Conservation (phyloP, 306 rosid species). For the Clitoria ternatea region DNA sequence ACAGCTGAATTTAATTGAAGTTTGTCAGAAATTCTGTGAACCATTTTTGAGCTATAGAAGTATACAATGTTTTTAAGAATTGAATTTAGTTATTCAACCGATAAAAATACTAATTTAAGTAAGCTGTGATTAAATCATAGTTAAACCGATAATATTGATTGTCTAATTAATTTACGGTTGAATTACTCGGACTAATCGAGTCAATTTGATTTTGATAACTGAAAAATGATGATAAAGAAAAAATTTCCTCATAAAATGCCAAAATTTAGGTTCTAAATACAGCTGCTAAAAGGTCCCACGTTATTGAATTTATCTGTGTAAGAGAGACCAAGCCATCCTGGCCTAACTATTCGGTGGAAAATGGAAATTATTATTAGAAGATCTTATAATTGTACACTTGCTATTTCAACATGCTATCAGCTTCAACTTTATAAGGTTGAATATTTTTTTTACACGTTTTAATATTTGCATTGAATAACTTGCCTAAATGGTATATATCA, state of each 20-base stretch:
- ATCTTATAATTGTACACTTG: slow-evolving; percentile 6
- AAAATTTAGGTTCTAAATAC: slow-evolving; percentile 51
- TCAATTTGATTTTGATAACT: too few relatives aligned
- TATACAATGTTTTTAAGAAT: not conserved
- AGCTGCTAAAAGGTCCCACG: slow-evolving; percentile 51
- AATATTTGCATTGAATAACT: not conserved
- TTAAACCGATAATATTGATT: too few relatives aligned
- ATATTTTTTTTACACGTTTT: not conserved
- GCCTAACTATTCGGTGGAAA: slow-evolving; percentile 52
- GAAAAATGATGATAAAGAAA: not conserved
- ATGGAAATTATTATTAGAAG: not conserved
- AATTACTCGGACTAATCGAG: too few relatives aligned
- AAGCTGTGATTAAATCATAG: too few relatives aligned
- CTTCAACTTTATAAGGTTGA: not conserved
- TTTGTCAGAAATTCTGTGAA: not conserved
- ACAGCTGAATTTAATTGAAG: not conserved
- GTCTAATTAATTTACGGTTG: too few relatives aligned
- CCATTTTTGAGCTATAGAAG: not conserved
- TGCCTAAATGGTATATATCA: not conserved
- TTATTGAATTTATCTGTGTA: slow-evolving; percentile 30
- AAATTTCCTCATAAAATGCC: slow-evolving; percentile 26
- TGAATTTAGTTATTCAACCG: too few relatives aligned
- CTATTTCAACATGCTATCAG: not conserved
- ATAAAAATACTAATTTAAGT: too few relatives aligned
- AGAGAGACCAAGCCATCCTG: slow-evolving; percentile 31